A percentile compares a stretch with the other conserved stretches of the same genome.
Evolutionary conservation across 2,329 filamentous ascomycete species (phyloP).

Genomic region (Pseudogymnoascus sp.): DNA sequence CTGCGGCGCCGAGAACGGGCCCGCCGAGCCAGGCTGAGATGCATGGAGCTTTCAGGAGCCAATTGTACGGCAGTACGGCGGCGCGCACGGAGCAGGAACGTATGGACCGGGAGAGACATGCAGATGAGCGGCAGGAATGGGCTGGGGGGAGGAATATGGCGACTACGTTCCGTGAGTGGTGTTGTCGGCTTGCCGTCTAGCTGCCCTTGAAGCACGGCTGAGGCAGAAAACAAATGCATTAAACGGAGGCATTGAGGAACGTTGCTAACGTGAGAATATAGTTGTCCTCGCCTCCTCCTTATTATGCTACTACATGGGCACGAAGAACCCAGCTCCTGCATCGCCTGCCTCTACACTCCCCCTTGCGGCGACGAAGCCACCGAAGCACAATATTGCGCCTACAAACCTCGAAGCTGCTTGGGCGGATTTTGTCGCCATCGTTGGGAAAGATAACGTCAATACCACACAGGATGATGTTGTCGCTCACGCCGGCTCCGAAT

Average conservation of each 20-base stretch:
- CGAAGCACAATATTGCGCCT: slow-evolving; percentile 48
- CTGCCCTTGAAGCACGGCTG: not conserved
- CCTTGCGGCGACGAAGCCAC: slow-evolving; percentile 41
- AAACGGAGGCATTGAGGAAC: not conserved
- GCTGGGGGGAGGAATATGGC: slow-evolving; percentile 39
- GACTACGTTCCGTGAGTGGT: slow-evolving; percentile 43
- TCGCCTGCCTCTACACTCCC: slow-evolving; percentile 51
- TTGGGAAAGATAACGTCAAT: slow-evolving; percentile 57
- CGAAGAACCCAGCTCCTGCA: slow-evolving; percentile 41
- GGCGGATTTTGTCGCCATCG: slow-evolving; percentile 57
- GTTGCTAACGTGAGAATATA: slow-evolving; percentile 12
- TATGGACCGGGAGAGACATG: slow-evolving; percentile 44
- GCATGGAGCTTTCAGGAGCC: slow-evolving; percentile 44
- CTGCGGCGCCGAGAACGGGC: not conserved
- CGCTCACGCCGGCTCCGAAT: slow-evolving; percentile 50
- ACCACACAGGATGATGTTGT: slow-evolving; percentile 47
- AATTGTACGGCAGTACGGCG: slow-evolving; percentile 50
- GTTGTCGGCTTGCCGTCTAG: not conserved
- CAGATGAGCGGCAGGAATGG: slow-evolving; percentile 31
- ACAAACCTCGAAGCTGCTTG: slow-evolving; percentile 60
- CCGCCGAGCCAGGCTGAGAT: slow-evolving; percentile 4
- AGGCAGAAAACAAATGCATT: not conserved
- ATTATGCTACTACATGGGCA: slow-evolving; percentile 47
- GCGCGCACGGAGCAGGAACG: slow-evolving; percentile 46
- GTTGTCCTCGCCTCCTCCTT: slow-evolving; percentile 23